Evolutionary conservation across 2,329 filamentous ascomycete genomes (phyloP).

Genomic region (Cladophialophora bantiana): DNA sequence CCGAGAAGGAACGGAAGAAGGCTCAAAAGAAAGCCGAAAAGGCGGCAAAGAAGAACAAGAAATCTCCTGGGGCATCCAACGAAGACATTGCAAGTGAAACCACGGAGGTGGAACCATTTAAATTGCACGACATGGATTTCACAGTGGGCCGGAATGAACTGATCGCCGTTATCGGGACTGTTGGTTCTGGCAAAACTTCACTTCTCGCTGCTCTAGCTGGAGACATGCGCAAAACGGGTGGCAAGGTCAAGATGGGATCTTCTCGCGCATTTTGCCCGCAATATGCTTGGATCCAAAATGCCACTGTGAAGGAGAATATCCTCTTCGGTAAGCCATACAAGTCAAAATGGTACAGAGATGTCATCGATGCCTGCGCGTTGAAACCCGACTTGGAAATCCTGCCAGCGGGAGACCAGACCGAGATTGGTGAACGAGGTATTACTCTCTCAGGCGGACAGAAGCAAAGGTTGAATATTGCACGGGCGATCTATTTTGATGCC

Average conservation of each 20-base stretch:
- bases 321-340: slow-evolving; percentile 83
- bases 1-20: slow-evolving; percentile 56
- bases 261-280: slow-evolving; percentile 91
- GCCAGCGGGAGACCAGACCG: slow-evolving; percentile 85
- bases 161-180: slow-evolving; percentile 82
- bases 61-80: slow-evolving; percentile 41
- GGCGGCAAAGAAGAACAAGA: slow-evolving; percentile 43
- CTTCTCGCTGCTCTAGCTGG: slow-evolving; percentile 87
- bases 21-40: slow-evolving; percentile 46
- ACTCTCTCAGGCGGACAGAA: slow-evolving; percentile 96
- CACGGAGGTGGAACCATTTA: slow-evolving; percentile 48
- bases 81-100: slow-evolving; percentile 40
- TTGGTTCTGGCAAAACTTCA: slow-evolving; percentile 89
- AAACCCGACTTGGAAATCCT: slow-evolving; percentile 88
- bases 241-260: slow-evolving; percentile 76
- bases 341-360: slow-evolving; percentile 78
- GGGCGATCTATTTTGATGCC: slow-evolving; percentile 71
- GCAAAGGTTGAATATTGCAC: slow-evolving; percentile 91
- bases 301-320: slow-evolving; percentile 86
- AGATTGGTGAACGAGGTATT: slow-evolving; percentile 94
- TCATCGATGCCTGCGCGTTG: slow-evolving; percentile 86
- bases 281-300: slow-evolving; percentile 97
- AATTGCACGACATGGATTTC: slow-evolving; percentile 49
- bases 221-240: slow-evolving; percentile 86
- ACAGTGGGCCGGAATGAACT: slow-evolving; percentile 56